Conservation (phyloP, 225 moss, liverwort and hornwort species). For the Climacium dendroides region DNA sequence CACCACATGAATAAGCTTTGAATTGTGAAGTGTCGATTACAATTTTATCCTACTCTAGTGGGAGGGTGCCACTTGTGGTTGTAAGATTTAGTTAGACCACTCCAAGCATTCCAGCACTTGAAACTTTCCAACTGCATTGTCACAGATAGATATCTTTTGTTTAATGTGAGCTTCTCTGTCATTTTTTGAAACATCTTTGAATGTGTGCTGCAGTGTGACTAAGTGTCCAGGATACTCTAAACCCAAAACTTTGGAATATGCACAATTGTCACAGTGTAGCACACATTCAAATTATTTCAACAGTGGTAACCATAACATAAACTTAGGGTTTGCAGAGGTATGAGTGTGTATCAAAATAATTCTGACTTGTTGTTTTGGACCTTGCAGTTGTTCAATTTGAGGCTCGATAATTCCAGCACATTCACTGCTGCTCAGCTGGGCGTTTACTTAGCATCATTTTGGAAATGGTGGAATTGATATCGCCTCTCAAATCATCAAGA, state of each 20-base stretch:
- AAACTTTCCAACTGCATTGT: background rate
- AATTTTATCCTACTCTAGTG: background rate
- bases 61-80: background rate
- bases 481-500: background rate
- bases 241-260: background rate
- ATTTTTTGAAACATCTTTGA: background rate
- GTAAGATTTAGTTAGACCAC: background rate
- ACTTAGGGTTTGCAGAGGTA: background rate
- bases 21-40: background rate
- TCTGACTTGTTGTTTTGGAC: background rate
- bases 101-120: background rate
- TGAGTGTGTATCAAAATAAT: background rate
- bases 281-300: background rate
- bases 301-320: background rate
- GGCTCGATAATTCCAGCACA: background rate
- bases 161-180: too few relatives aligned
- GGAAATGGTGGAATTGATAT: background rate
- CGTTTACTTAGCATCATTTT: background rate
- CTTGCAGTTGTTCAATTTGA: constrained; percentile 21
- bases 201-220: background rate
- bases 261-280: background rate
- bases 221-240: background rate
- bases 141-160: background rate
- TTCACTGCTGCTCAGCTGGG: background rate
- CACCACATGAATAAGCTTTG: background rate